Evolutionary conservation across 495 filamentous ascomycete genomes (phyloP).

Genomic region (Penicillium samsonianum): DNA sequence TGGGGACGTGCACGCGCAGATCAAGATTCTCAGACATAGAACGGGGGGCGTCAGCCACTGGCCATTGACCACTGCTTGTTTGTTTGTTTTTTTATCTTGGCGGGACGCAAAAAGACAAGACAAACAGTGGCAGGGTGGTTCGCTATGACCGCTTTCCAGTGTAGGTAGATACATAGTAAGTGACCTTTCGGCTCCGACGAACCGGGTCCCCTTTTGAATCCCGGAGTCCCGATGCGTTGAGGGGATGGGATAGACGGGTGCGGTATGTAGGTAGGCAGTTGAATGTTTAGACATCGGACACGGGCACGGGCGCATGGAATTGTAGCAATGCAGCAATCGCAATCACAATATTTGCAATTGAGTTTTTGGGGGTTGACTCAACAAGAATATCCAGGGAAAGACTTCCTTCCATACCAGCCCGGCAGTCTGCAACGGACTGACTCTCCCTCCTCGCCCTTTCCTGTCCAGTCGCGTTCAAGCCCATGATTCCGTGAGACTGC

Average conservation of each 20-base stretch:
- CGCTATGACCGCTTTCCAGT: conserved; percentile 9
- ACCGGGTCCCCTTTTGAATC: conserved; percentile 12
- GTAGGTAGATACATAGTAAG: not conserved
- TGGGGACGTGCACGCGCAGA: not conserved
- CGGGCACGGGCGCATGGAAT: not conserved
- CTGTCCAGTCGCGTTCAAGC: conserved; percentile 5
- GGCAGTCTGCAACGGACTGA: not conserved
- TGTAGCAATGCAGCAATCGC: not conserved
- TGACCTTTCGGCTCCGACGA: not conserved
- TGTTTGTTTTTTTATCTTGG: conserved; percentile 1
- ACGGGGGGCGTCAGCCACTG: not conserved
- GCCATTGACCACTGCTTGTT: conserved; percentile 10
- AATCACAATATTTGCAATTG: not conserved
- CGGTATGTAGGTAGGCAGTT: not conserved
- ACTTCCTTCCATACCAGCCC: conserved; percentile 5
- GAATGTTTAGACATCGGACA: not conserved
- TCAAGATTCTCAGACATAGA: not conserved
- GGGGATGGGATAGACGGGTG: not conserved
- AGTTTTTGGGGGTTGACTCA: not conserved
- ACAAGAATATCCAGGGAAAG: not conserved
- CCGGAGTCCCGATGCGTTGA: conserved; percentile 5
- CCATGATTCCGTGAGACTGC: conserved; percentile 2
- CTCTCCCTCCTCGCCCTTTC: not conserved
- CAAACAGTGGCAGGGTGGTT: not conserved
- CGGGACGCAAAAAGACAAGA: not conserved